phyloP scores from a whole-genome alignment of 169 alveolate genomes.

The Plasmodium berghei region DNA sequence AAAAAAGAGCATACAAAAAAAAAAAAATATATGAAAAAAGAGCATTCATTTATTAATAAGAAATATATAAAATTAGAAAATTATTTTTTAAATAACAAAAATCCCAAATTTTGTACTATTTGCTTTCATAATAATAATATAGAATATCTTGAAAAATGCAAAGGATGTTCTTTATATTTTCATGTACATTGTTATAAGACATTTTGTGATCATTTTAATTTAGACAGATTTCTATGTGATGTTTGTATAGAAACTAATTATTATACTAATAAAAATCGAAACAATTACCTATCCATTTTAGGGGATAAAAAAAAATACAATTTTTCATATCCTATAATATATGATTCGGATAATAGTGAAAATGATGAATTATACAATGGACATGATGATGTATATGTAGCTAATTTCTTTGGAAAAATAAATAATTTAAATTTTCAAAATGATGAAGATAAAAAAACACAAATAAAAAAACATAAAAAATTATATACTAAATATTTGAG shows the following conservation, averaged over 20 bases:
- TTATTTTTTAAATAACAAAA: constrained; percentile 3
- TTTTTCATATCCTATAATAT: neutral
- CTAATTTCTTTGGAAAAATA: neutral
- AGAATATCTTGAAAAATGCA: constrained; percentile 48
- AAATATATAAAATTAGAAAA: constrained; percentile 10
- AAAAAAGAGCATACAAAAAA: constrained; percentile 6
- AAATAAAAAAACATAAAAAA: neutral
- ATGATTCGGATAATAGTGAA: neutral
- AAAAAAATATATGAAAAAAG: neutral
- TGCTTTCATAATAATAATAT: constrained; percentile 38
- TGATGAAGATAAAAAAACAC: too few relatives aligned
- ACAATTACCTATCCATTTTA: too few relatives aligned
- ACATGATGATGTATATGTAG: neutral
- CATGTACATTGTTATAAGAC: constrained; percentile 41
- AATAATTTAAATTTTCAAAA: neutral
- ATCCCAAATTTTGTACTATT: constrained; percentile 32
- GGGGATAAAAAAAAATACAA: neutral
- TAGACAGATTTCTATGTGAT: constrained; percentile 43
- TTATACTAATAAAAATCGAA: neutral
- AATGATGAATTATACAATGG: neutral
- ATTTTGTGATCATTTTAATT: constrained; percentile 28
- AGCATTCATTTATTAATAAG: constrained; percentile 9
- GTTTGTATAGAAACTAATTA: neutral
- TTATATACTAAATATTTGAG: constrained; percentile 4
- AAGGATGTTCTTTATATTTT: constrained; percentile 34